These are phyloP conservation scores for Diplotaxis tenuifolia DNA, from an alignment of 345 rosid species.

Conservation along the genomic window DNA sequence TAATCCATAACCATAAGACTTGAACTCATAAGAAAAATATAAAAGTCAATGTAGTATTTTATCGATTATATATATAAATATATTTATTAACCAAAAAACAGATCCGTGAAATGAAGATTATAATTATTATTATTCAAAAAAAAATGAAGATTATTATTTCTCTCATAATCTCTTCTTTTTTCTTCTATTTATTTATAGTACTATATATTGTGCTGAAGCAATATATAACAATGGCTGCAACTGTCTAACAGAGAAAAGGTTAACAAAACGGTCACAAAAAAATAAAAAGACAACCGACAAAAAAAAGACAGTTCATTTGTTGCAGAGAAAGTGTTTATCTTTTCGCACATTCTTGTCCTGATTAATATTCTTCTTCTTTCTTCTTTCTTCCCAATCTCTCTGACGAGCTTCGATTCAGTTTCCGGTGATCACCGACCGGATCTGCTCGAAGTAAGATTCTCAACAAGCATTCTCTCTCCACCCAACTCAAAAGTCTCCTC, in stretches of 20 bases:
- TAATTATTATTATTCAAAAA: no score
- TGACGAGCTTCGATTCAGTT: conserved; percentile 20
- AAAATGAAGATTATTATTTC: neutral
- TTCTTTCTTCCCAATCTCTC: conserved; percentile 18
- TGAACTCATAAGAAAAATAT: neutral
- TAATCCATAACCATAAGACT: neutral
- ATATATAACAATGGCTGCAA: conserved; percentile 27
- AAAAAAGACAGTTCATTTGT: conserved; percentile 20
- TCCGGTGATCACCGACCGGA: conserved; percentile 30
- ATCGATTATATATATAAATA: neutral
- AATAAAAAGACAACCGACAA: conserved; percentile 36
- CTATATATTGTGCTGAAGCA: neutral
- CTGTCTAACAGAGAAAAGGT: conserved; percentile 35
- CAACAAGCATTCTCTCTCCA: conserved; percentile 23
- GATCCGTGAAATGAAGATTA: neutral
- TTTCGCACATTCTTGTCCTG: conserved; percentile 33
- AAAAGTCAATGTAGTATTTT: neutral
- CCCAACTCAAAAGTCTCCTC: conserved; percentile 17
- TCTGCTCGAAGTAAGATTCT: conserved; percentile 4
- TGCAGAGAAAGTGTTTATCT: conserved; percentile 17
- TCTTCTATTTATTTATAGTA: neutral
- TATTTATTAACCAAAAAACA: neutral
- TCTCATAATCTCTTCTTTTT: neutral
- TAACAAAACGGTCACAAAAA: conserved; percentile 34
- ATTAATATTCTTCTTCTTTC: conserved; percentile 14